phyloP scores from a whole-genome alignment of 2,329 filamentous ascomycete species.

The Arthrobotrys conoides region DNA sequence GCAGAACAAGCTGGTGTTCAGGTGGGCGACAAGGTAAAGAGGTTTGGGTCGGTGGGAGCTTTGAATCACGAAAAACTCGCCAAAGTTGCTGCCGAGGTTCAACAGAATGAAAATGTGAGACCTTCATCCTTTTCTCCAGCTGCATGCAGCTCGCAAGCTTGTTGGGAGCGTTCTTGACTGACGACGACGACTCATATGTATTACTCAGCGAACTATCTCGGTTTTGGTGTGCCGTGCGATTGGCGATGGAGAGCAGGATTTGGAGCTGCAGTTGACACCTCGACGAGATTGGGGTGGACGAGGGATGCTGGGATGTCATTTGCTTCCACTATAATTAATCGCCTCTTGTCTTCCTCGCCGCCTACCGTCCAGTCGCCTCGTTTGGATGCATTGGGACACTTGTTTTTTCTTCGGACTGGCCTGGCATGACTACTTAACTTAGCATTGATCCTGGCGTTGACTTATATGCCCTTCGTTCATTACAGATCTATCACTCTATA shows the following conservation, averaged over 20 bases:
- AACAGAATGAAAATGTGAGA: constrained; percentile 88
- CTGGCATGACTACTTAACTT: constrained; percentile 11
- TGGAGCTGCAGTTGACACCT: constrained; percentile 73
- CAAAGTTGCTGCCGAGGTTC: constrained; percentile 89
- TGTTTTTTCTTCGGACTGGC: not conserved
- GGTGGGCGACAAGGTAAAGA: constrained; percentile 82
- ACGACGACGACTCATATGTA: not conserved
- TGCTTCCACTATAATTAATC: constrained; percentile 83
- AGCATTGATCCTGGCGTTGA: constrained; percentile 44
- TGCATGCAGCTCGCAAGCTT: constrained; percentile 2
- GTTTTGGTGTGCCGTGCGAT: constrained; percentile 62
- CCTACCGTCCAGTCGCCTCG: not conserved
- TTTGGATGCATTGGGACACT: not conserved
- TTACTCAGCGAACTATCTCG: constrained; percentile 61
- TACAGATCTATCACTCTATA: no score
- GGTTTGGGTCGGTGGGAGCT: constrained; percentile 86
- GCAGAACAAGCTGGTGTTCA: constrained; percentile 86
- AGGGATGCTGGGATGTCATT: constrained; percentile 90
- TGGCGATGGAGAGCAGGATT: constrained; percentile 61
- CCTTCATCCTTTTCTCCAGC: constrained; percentile 31
- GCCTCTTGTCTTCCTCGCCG: no score
- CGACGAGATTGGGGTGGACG: constrained; percentile 88
- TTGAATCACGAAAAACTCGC: constrained; percentile 87
- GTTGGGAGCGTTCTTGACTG: constrained; percentile 9
- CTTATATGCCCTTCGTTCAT: not conserved